These are phyloP conservation scores for Volvox carteri DNA, from an alignment of 163 green algal species.

Conservation along the genomic window DNA sequence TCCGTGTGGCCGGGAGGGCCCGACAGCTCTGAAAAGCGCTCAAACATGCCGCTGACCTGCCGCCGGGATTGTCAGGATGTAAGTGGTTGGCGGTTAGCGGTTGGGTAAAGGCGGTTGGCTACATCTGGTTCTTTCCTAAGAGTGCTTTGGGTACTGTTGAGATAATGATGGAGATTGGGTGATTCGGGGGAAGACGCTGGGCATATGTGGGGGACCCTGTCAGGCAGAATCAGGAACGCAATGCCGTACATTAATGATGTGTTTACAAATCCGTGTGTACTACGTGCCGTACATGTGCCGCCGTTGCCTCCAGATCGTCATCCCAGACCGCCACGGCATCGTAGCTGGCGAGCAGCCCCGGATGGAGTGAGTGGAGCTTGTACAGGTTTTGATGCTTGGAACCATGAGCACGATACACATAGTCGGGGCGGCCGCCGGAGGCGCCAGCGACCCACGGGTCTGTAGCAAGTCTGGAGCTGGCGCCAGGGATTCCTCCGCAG, in stretches of 20 bases:
- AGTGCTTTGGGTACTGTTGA: no score
- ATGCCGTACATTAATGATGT: no score
- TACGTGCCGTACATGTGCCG: conserved; percentile 20
- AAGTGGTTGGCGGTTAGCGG: no score
- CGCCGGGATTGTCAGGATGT: no score
- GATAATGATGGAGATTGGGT: no score
- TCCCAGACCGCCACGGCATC: conserved; percentile 48
- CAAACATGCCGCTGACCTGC: conserved; percentile 19
- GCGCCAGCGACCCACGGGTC: neutral
- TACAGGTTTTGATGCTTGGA: conserved; percentile 39
- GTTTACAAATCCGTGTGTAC: neutral
- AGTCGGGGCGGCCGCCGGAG: neutral
- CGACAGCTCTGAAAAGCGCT: conserved; percentile 11
- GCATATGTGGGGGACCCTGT: no score
- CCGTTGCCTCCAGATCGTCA: conserved; percentile 15
- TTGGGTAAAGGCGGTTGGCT: no score
- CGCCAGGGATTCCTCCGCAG: no score
- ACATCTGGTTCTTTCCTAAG: no score
- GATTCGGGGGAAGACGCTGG: no score
- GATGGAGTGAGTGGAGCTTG: conserved; percentile 11
- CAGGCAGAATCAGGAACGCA: no score
- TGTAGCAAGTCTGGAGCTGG: neutral
- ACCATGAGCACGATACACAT: conserved; percentile 7
- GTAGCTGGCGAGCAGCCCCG: conserved; percentile 34
- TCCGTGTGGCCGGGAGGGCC: neutral